Conservation (phyloP, 202 grass and related monocot genomes). For the Zizania palustris region DNA sequence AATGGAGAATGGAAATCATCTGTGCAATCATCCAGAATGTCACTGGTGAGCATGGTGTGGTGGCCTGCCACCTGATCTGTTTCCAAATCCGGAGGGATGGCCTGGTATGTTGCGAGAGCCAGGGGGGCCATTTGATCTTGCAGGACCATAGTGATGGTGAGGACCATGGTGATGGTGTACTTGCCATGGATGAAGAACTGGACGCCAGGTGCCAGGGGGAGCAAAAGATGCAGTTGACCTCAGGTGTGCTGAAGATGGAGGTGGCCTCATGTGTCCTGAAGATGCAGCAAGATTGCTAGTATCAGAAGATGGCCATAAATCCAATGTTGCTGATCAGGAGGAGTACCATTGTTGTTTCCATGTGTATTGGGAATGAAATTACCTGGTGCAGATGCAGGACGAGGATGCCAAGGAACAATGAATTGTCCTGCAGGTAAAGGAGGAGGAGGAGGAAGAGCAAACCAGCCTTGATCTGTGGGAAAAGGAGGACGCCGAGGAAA, state of each 20-base stretch:
- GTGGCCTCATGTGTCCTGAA: constrained; percentile 20
- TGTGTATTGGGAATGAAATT: background rate
- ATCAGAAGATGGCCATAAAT: background rate
- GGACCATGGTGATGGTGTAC: no score
- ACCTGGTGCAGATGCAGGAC: background rate
- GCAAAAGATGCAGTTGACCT: constrained; percentile 20
- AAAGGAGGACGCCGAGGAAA: background rate
- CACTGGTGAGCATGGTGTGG: background rate
- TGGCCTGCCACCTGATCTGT: constrained; percentile 1
- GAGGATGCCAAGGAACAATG: background rate
- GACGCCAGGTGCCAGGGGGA: background rate
- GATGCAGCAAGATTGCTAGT: background rate
- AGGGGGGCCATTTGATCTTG: background rate
- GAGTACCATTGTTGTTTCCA: background rate
- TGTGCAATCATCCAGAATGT: constrained; percentile 2
- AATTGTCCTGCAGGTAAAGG: background rate
- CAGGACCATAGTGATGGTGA: background rate
- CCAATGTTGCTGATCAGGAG: background rate
- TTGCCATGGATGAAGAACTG: background rate
- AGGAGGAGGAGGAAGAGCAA: background rate
- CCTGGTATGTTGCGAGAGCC: background rate
- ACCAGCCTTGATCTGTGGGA: background rate
- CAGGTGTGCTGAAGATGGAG: constrained; percentile 1
- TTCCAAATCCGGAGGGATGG: background rate
- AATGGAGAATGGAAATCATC: background rate